Evolutionary conservation across 352 stramenopile species (phyloP).

Genomic region (Plasmopara muralis): DNA sequence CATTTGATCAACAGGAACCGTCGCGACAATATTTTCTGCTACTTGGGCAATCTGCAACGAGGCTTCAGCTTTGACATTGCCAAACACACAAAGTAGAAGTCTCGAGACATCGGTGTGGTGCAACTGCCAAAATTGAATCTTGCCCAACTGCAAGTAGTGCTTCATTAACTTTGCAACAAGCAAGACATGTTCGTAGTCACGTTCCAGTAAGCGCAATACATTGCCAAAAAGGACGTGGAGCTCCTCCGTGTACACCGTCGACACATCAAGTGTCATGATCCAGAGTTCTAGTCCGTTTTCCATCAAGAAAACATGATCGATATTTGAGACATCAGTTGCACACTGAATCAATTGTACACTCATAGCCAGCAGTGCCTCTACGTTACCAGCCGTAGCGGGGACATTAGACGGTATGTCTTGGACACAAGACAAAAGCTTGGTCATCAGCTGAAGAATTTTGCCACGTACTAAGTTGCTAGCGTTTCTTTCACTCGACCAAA

Average conservation of each 20-base stretch:
- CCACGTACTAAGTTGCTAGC: constrained; percentile 73
- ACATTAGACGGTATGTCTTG: constrained; percentile 31
- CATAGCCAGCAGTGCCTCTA: constrained; percentile 56
- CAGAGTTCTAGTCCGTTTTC: constrained; percentile 74
- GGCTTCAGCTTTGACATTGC: constrained; percentile 65
- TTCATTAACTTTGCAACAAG: constrained; percentile 50
- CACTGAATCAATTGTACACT: constrained; percentile 62
- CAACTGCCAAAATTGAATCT: constrained; percentile 54
- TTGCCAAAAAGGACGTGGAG: constrained; percentile 66
- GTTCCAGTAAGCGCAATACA: constrained; percentile 55
- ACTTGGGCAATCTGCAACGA: constrained; percentile 47
- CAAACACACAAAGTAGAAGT: constrained; percentile 46
- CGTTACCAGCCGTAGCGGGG: constrained; percentile 6
- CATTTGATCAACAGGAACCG: constrained; percentile 38
- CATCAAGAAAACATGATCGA: constrained; percentile 82
- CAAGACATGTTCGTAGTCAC: constrained; percentile 73
- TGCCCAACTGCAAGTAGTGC: constrained; percentile 56
- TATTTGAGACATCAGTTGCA: constrained; percentile 70
- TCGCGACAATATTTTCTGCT: constrained; percentile 35
- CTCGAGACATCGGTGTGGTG: constrained; percentile 40
- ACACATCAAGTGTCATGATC: constrained; percentile 46
- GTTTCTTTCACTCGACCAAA: constrained; percentile 68
- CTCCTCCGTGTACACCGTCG: constrained; percentile 50
- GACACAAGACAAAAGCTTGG: constrained; percentile 52
- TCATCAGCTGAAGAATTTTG: constrained; percentile 75